Evolutionary conservation across 2,329 filamentous ascomycete genomes (phyloP).

Genomic region (Stagonosporopsis vannaccii): DNA sequence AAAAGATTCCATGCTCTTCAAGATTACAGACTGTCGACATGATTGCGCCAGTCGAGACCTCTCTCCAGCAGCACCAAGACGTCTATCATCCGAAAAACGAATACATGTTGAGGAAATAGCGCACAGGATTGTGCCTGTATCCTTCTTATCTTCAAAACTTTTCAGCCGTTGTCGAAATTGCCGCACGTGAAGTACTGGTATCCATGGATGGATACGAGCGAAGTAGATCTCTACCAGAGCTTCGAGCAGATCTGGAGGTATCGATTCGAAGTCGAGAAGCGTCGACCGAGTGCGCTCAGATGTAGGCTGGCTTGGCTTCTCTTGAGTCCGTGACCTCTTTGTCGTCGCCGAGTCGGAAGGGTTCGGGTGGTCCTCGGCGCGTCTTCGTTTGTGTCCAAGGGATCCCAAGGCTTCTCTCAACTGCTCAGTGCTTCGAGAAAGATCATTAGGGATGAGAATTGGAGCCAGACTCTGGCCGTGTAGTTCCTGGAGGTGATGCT

Average conservation of each 20-base stretch:
- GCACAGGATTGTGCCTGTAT: not conserved
- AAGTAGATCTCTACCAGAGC: not conserved
- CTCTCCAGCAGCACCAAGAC: not conserved
- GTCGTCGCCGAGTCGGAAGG: too few species aligned
- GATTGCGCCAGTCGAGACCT: not conserved
- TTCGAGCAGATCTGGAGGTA: not conserved
- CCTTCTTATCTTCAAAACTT: not conserved
- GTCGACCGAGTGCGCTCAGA: too few species aligned
- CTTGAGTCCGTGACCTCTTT: not conserved
- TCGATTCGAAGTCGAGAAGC: too few species aligned
- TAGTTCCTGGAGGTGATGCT: not conserved
- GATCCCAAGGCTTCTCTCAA: not conserved
- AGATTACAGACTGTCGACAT: not conserved
- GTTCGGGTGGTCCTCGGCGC: not conserved
- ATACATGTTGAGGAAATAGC: not conserved
- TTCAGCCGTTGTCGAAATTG: not conserved
- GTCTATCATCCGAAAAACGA: not conserved
- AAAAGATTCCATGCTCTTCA: not conserved
- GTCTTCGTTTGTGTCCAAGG: not conserved
- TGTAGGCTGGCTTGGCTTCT: not conserved
- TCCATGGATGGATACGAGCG: not conserved
- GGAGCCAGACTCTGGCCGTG: not conserved
- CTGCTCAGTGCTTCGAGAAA: not conserved
- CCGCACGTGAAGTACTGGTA: not conserved
- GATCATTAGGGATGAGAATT: too few species aligned